phyloP scores from a whole-genome alignment of 306 rosid species.

The Quercus bicolor region DNA sequence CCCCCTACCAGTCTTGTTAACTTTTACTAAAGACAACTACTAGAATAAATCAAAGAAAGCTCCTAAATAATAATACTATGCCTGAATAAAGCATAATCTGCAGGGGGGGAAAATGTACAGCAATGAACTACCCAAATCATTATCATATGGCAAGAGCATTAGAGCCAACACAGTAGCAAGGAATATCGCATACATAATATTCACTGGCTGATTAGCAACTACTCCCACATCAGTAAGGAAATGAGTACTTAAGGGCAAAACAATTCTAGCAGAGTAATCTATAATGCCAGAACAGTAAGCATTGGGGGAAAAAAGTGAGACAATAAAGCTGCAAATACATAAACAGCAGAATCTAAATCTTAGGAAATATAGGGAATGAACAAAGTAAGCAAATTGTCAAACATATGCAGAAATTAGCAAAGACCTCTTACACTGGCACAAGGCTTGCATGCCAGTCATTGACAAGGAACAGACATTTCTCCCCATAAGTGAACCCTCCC shows the following conservation, averaged over 20 bases:
- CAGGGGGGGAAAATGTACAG: not conserved
- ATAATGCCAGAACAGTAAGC: not conserved
- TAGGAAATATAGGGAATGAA: not conserved
- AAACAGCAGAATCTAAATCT: not conserved
- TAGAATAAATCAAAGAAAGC: conserved; percentile 10
- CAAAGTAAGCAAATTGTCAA: not conserved
- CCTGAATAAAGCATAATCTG: conserved; percentile 9
- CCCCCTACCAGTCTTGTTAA: not conserved
- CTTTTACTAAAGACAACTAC: conserved; percentile 18
- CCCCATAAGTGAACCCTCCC: conserved; percentile 82
- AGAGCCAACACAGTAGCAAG: not conserved
- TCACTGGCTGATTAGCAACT: not conserved
- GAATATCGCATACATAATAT: not conserved
- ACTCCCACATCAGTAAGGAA: not conserved
- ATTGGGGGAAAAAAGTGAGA: not conserved
- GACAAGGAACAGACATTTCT: conserved; percentile 64
- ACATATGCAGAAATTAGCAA: conserved; percentile 2
- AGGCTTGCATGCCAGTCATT: conserved; percentile 98
- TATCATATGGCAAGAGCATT: not conserved
- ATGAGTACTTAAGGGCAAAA: not conserved
- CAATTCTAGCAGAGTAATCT: not conserved
- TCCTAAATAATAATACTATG: conserved; percentile 8
- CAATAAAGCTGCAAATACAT: not conserved
- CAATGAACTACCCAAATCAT: conserved; percentile 12
- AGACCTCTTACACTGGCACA: conserved; percentile 65